Evolutionary conservation across 2,329 filamentous ascomycete genomes (phyloP), one percentile per base, ranked within the genome.

Genomic region (Harringtonia aguacate): DNA sequence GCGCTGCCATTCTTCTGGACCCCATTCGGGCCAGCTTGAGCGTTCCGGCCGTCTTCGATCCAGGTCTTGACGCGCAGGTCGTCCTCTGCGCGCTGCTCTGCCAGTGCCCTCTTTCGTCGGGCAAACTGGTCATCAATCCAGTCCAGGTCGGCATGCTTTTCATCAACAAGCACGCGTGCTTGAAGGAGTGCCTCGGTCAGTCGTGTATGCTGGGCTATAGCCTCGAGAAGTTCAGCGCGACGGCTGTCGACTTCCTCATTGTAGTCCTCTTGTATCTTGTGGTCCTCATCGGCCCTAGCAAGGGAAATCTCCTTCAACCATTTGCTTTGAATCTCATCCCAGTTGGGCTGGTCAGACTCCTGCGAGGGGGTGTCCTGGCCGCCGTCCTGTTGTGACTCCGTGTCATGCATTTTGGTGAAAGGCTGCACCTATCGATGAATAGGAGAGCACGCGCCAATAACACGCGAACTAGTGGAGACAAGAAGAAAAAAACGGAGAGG

Each of bases 271-370:
- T 62, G 57, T 17, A 67, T 52, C 4, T 48, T 48, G 20, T 52
- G 46, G 13, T 68, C 56, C 42, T 61, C 53, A 13, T 51, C 20
- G 2, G 43, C 48, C 8, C 53, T 51, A 13, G 46, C 41, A 6
- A 15, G 41, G 15, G 35, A 44, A 18, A 54, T 51, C 8, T 52
- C 49, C 4, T 35, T 35, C 50, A 53, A 54, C 46, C 59, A 62
- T 14, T 62, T 58, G 31, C 52, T 50, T 47, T 65, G 59, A 20
- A 70, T 54, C 29, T 62, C 58, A 29, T 61, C 57, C 56, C 67
- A 68, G 14, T 39, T 14, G 8, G 18, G 20, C 7, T 10, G 9
- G 21, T 31, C 35, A 9, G 17, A 20, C 15, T 13, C 13, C 31
- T 30, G 22, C 33, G n/a, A 36, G 8, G 4, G 13, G 8, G 24